Evolutionary conservation across 306 rosid species (phyloP).

Genomic region (Cicer arietinum): DNA sequence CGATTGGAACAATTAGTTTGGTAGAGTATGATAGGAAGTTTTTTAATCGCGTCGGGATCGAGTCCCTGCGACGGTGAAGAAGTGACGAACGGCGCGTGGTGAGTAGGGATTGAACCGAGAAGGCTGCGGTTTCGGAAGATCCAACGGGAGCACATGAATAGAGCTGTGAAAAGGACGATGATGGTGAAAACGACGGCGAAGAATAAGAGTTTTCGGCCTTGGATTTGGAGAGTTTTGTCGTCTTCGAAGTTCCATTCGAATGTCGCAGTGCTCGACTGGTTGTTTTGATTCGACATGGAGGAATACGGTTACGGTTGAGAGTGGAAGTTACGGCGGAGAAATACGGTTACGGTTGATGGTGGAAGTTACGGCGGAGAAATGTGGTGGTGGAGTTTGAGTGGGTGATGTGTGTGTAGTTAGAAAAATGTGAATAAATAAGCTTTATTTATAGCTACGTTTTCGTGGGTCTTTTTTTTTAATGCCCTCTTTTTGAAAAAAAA

Average conservation of each 20-base stretch:
- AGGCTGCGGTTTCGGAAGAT: slow-evolving; percentile 57
- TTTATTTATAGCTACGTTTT: background rate
- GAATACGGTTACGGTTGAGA: background rate
- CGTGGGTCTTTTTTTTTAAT: no score
- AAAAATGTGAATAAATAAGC: background rate
- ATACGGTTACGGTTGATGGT: background rate
- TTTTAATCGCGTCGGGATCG: slow-evolving; percentile 51
- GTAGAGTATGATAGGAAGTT: slow-evolving; percentile 60
- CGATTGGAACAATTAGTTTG: slow-evolving; percentile 32
- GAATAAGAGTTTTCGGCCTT: slow-evolving; percentile 67
- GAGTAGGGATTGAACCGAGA: background rate
- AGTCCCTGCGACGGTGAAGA: slow-evolving; percentile 53
- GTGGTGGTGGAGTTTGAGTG: background rate
- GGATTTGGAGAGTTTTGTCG: slow-evolving; percentile 57
- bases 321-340: slow-evolving; percentile 3
- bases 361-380: background rate
- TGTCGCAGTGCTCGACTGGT: slow-evolving; percentile 7
- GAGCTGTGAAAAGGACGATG: slow-evolving; percentile 51
- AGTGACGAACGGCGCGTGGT: background rate
- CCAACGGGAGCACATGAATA: slow-evolving; percentile 74
- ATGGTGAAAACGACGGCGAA: slow-evolving; percentile 57
- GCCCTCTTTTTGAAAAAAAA: no score
- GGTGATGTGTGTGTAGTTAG: background rate
- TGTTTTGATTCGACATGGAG: slow-evolving; percentile 41
- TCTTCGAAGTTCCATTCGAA: slow-evolving; percentile 66